Evolutionary conservation across 768 basidiomycete genomes (phyloP), one percentile per base, ranked within the genome.

Genomic region (Tylopilus rubrobrunneus): DNA sequence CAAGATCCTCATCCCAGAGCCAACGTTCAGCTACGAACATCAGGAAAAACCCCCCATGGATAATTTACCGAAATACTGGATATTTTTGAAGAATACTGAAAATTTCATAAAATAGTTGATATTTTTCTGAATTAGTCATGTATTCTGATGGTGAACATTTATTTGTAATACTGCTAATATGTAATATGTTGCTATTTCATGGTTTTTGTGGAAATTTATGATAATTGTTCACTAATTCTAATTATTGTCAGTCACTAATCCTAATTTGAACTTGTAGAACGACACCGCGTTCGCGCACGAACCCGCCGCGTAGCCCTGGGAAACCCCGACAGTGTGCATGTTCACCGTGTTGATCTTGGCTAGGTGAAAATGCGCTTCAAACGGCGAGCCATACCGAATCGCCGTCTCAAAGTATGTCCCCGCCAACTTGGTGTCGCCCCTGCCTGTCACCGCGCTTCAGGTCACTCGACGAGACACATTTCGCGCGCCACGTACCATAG

Each of bases 351-450:
- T 84, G 14, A 97, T 85, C 58, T 86, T 81, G 23, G 90, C 94
- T 9, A 97, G 81, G 64, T 97, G 93, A 71, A 94, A 96, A 71
- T 89, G 96, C 1, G 95, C 89, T 66, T 99, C 95, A 55, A 96
- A 93, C 1, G 90, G 88, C 5, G 96, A 94, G 5, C 96, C 97
- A 58, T 83, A 79, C 2, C 89, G 83, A 45, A 96, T 74, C 4
- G 95, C 97, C 25, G 78, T 79, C 68, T 98, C 92, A 60, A 98
- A 89, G 64, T 85, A 85, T 1, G 81, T 78, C 1, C 76, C 80
- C 0, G 95, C 94, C 5, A 79, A 57, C 25, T 74, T 70, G 23
- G 85, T 46, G 43, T 98, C 93, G 17, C 85, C 84, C 15, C 79
- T 79, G 29, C 78, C 95, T 96, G 43, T 23, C 3, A 31, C 29